Evolutionary conservation across 2,329 filamentous ascomycete genomes (phyloP), one percentile per base, ranked within the genome.

Genomic region (Penicillium sp.): DNA sequence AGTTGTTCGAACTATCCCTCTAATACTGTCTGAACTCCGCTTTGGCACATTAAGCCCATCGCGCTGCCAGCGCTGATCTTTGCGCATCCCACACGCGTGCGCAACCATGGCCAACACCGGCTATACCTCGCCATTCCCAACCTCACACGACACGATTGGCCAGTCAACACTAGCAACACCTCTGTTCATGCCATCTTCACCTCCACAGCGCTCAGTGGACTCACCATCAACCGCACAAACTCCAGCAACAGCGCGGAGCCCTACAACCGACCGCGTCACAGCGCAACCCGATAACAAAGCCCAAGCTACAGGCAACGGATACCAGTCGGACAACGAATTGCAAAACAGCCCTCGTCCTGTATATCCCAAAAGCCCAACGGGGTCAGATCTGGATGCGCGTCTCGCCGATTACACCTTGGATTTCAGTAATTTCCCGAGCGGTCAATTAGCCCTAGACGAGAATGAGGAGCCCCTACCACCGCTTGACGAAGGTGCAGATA

Each of bases 71-170:
- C 19, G 28, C 44, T 40, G 12, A 3, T 46, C 36, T 19, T 42
- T 30, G 41, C 53, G 41, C 48, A 42, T 47, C 40, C 42, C 46
- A 25, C 34, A 56, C 56, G 42, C 51, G 48, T 56, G 54, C 37
- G 53, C 50, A 48, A 63, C 41, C 53, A 73, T 73, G 71, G 64
- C 65, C 34, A 63, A 68, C 56, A 62, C 69, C 40, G 65, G 68
- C 44, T 66, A 62, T 53, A 64, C 61, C 29, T 71, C 68, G 38
- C 67, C 68, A 1, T 70, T 69, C 39, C 67, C 62, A 16, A 71
- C 68, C 6, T 65, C 70, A 41, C 71, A 74, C 55, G 71, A 74
- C 46, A 72, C 69, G 6, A 64, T 73, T 47, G 71, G 70, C 35
- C 62, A 69, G 35, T 73, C 70, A 5, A 69, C 69, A 9, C 53